These are phyloP conservation scores for Phytomonas sp. DNA, from an alignment of 208 protist genomes.

Conservation along the genomic window DNA sequence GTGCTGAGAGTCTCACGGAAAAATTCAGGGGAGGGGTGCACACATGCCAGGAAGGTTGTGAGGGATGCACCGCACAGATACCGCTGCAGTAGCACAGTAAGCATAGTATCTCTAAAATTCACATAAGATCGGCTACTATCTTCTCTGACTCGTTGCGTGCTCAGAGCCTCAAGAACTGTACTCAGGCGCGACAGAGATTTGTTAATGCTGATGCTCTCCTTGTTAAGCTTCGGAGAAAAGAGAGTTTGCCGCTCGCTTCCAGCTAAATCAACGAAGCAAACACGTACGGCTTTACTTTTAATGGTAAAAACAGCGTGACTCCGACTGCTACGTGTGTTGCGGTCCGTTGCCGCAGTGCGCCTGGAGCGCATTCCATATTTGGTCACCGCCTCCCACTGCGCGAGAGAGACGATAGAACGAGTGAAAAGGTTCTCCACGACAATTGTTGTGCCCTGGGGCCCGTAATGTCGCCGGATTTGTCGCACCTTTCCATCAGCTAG, in stretches of 20 bases:
- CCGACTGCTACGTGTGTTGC: conserved; percentile 86
- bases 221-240: conserved; percentile 79
- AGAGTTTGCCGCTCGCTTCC: conserved; percentile 80
- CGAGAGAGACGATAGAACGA: conserved; percentile 40
- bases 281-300: conserved; percentile 52
- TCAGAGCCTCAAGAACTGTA: conserved; percentile 82
- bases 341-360: conserved; percentile 77
- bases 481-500: conserved; percentile 53
- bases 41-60: conserved; percentile 85
- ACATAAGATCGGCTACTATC: conserved; percentile 52
- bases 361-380: conserved; percentile 70
- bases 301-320: conserved; percentile 91
- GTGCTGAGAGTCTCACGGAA: conserved; percentile 79
- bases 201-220: conserved; percentile 87
- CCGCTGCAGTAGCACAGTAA: conserved; percentile 83
- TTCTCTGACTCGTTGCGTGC: conserved; percentile 27
- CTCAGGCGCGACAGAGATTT: conserved; percentile 83
- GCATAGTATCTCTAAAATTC: conserved; percentile 81
- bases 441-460: conserved; percentile 26
- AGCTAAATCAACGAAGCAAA: conserved; percentile 87
- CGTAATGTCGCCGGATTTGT: conserved; percentile 32
- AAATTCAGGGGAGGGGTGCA: conserved; percentile 55
- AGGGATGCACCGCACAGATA: conserved; percentile 73
- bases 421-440: conserved; percentile 72
- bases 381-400: conserved; percentile 63